Conservation (phyloP, 2,329 filamentous ascomycete species). For the Teratosphaeria nubilosa region DNA sequence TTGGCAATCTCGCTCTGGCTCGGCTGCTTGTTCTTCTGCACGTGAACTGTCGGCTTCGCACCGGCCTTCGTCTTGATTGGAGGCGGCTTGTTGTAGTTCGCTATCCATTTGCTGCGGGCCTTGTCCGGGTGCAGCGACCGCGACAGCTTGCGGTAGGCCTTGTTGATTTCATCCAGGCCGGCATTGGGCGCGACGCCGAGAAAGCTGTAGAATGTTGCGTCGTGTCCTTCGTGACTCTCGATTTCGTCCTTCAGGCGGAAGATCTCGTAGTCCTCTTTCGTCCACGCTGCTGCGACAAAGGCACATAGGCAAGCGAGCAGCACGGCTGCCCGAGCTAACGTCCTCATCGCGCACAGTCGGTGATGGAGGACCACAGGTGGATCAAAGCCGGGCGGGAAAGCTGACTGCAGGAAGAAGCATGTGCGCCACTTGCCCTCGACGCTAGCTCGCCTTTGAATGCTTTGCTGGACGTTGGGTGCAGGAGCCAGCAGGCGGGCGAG, state of each 20-base stretch:
- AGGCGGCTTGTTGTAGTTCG: conserved; percentile 50
- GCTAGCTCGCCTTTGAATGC: not conserved
- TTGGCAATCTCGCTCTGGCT: conserved; percentile 64
- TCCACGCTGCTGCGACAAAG: conserved; percentile 59
- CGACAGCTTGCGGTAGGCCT: conserved; percentile 85
- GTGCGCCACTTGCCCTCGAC: not conserved
- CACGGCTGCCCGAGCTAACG: conserved; percentile 51
- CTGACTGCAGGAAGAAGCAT: not conserved
- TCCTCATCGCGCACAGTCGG: conserved; percentile 54
- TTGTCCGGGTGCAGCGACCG: conserved; percentile 87
- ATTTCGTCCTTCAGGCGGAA: conserved; percentile 91
- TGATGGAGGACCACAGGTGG: not conserved
- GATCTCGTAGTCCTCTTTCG: conserved; percentile 94
- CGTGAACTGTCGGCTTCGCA: conserved; percentile 52
- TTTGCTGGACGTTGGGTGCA: not conserved
- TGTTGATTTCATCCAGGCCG: conserved; percentile 78
- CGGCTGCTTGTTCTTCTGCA: conserved; percentile 60
- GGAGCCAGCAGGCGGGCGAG: not conserved
- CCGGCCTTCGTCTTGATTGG: conserved; percentile 19
- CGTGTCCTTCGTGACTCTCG: conserved; percentile 57
- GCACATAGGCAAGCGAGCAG: conserved; percentile 57
- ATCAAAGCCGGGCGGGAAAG: not conserved
- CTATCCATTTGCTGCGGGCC: conserved; percentile 71
- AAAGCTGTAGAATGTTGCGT: conserved; percentile 88
- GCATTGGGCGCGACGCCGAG: conserved; percentile 65